These are phyloP conservation scores for Bisporella sp. DNA, from an alignment of 2,329 filamentous ascomycete genomes.

Conservation along the genomic window DNA sequence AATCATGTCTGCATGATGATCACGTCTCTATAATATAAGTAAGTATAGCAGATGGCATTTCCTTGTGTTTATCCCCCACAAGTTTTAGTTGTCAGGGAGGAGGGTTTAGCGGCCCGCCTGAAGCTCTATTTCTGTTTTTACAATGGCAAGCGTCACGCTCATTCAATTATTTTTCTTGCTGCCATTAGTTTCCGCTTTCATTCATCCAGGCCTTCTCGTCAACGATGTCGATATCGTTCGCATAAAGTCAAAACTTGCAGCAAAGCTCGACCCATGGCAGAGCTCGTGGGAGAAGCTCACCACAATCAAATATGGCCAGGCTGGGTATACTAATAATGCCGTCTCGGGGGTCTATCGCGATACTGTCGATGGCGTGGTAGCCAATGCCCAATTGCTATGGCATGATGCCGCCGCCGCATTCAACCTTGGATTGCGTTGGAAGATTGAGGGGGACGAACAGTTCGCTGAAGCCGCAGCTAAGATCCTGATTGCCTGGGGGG, in stretches of 20 bases:
- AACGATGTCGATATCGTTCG: neutral
- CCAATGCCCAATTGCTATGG: slow-evolving; percentile 2
- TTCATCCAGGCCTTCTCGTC: slow-evolving; percentile 1
- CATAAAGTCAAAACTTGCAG: slow-evolving; percentile 1
- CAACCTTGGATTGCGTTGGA: slow-evolving; percentile 6
- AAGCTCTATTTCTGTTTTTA: too few species aligned
- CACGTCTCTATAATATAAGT: too few species aligned
- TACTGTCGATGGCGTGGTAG: neutral
- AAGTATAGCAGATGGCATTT: too few species aligned
- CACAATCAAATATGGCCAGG: neutral
- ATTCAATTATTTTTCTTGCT: neutral
- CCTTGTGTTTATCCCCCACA: too few species aligned
- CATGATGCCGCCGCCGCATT: slow-evolving; percentile 6
- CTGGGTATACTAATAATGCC: slow-evolving; percentile 3
- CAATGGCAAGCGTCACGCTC: too few species aligned
- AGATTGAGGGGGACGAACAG: neutral
- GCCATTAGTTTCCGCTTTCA: neutral
- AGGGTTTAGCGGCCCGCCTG: too few species aligned
- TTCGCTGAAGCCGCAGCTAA: slow-evolving; percentile 5
- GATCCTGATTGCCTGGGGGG: slow-evolving; percentile 6
- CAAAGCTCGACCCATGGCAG: slow-evolving; percentile 3
- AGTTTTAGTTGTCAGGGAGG: too few species aligned
- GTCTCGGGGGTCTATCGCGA: slow-evolving; percentile 2
- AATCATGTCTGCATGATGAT: too few species aligned
- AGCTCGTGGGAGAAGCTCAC: slow-evolving; percentile 4